Base-by-base conservation (phyloP, 306 rosid genomes). In the Lagenaria siceraria region DNA sequence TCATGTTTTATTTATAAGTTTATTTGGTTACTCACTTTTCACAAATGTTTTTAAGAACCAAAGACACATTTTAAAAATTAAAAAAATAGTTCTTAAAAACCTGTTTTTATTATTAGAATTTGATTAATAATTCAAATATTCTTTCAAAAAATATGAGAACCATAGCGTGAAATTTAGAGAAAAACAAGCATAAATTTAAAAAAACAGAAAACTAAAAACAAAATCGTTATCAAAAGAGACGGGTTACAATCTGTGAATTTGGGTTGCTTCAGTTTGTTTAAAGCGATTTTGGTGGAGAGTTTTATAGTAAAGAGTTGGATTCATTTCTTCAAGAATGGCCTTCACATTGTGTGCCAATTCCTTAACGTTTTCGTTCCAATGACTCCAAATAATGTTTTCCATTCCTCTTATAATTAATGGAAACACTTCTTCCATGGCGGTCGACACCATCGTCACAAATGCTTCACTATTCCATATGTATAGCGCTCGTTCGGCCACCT, bases 401-500 rank as follows among this genome's bases (percentile, higher is more conserved):
- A 94, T 85, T 10, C 96, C 97, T 78, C 83, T 82, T 10, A 92
- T 86, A 6, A 94, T 84, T 10, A 90, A 78, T 1, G 90, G 97
- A 66, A 89, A 88, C 53, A 94, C 96, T 69, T 91, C 89, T 21
- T 82, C 91, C 42, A 84, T 77, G 74, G 85, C 92, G 60, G 75
- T 83, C 8, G 86, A 78, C 38, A 84, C 96, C 96, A 91, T 89
- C 80, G 82, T 90, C 71, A 90, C 91, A 51, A 94, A 94, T 18
- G 88, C 91, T 82, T 91, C 96, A 55, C 88, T 94, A 91, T 90
- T 94, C 98, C 97, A 91, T 10, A 91, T 80, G 74, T 87, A 89
- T 0, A 94, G 88, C 0, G 98, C 97, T 5, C 98, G 83, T 83
- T 94, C 97, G 0, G 96, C 98, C 48, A 94, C 96, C 96, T 91